Evolutionary conservation across 345 rosid species (phyloP), one percentile per base, ranked within the genome.

Genomic region (Brassica incana): DNA sequence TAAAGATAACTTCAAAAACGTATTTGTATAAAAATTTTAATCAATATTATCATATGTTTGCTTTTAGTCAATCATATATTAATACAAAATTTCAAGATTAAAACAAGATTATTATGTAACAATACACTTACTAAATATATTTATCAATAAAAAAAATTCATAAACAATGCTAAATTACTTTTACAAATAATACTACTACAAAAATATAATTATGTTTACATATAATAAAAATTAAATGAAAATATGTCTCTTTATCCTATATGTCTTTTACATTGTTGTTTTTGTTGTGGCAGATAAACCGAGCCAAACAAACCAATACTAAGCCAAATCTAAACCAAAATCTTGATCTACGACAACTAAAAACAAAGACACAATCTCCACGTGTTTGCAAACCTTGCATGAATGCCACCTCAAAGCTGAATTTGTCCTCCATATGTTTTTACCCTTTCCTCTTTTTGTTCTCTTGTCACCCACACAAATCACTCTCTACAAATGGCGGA

Each of bases 341-440:
- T 65, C 63, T 43, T 38, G 20, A 52, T 52, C 8, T n/a, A 52
- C 2, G 58, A 52, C 58, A 52, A 52, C 20, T 14, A 52, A 52
- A 30, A 67, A 33, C 56, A 65, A 16, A 75, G 15, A 75, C 72
- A 29, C 76, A 18, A 59, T 71, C 73, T 76, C 84, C 84, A 77
- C 84, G 84, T 81, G 81, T 81, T 67, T 77, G 67, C 12, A 60
- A 66, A 35, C 69, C 9, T 81, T 81, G 84, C 77, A 76, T 76
- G 84, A 77, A 77, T 81, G 84, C 70, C 84, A 76, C 84, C 59
- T 72, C 77, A 76, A 27, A 77, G 70, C 74, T 43, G n/a, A 77
- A 66, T 32, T 1, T 77, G 71, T 81, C 80, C 30, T 72, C 64
- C 73, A 15, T 59, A 15, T 72, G 83, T 76, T 65, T 32, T 32